Base-by-base conservation (phyloP, 192 early-diverging fungal genomes). In the Rhizophagus clarus region DNA sequence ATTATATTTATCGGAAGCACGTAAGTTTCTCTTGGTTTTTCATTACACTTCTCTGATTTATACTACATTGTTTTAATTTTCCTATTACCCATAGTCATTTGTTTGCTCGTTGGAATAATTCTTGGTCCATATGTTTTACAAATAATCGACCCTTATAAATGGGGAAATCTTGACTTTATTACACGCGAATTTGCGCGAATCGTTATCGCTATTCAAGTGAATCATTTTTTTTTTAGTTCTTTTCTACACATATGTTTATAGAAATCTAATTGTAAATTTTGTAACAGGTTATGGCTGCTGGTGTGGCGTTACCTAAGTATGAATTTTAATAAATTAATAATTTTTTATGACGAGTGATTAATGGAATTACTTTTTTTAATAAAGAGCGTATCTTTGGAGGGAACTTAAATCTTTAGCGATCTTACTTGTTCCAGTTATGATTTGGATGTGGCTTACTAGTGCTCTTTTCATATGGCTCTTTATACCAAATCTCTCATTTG, bases 381-480 rank as follows among this genome's bases (percentile, higher is more conserved):
- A 42, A 78, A 90, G 87, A 81, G 90, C 91, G 2, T 97, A 95
- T 78, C 68, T 95, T 66, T 80, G 84, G 11, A 89, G 84, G n/a
- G 92, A 95, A 73, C 86, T 89, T 80, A 61, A 29, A 26, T 92
- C 91, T 2, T 63, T 97, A 32, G 47, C 84, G 1, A 87, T 95
- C 66, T 87, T 96, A 81, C 87, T 95, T 20, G 77, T 94, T 6
- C 96, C 97, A 2, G 87, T 95, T 28, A 96, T 97, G 93, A 77
- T 91, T 9, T 81, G 83, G 47, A 96, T 96, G 94, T 97, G 95
- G 95, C 51, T 94, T 29, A 81, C 93, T 0, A 88, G 89, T 0
- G 90, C 90, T 0, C 75, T 90, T 0, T 81, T 91, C 4, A 85
- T 97, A 51, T 95, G 88, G 84, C 77, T 78, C 1, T 29, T 90